Conservation (phyloP, 768 basidiomycete species). For the Hypsizygus marmoreus region DNA sequence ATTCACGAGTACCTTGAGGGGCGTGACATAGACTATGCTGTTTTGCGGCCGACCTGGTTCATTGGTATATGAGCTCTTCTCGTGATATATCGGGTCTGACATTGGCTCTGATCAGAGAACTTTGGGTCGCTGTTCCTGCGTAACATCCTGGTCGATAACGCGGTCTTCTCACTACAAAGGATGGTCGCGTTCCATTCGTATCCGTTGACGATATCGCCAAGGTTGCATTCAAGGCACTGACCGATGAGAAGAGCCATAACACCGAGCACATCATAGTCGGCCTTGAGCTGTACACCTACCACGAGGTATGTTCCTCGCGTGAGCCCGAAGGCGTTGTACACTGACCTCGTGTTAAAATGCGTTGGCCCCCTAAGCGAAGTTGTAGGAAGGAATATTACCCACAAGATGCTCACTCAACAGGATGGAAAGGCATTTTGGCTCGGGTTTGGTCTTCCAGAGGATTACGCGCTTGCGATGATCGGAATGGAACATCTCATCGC, state of each 20-base stretch:
- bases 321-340: no score
- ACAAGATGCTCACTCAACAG: conserved; percentile 20
- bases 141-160: no score
- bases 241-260: conserved; percentile 24
- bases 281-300: conserved; percentile 30
- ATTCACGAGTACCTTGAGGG: conserved; percentile 28
- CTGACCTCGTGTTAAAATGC: no score
- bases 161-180: no score
- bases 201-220: conserved; percentile 36
- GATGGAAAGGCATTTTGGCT: conserved; percentile 20
- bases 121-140: no score
- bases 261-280: conserved; percentile 31
- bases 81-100: no score
- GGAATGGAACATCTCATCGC: conserved; percentile 19
- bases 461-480: conserved; percentile 19
- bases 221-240: conserved; percentile 29
- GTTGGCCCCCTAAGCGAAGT: conserved; percentile 25
- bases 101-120: no score
- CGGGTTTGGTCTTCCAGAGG: conserved; percentile 16
- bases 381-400: conserved; percentile 29
- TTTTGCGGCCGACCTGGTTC: conserved; percentile 33
- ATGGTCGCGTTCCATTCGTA: conserved; percentile 32
- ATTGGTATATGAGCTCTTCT: conserved; percentile 20
- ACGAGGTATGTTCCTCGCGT: no score
- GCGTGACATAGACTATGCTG: neutral